Base-by-base conservation (phyloP, 2,329 filamentous ascomycete species). In the Aphanocladium album region DNA sequence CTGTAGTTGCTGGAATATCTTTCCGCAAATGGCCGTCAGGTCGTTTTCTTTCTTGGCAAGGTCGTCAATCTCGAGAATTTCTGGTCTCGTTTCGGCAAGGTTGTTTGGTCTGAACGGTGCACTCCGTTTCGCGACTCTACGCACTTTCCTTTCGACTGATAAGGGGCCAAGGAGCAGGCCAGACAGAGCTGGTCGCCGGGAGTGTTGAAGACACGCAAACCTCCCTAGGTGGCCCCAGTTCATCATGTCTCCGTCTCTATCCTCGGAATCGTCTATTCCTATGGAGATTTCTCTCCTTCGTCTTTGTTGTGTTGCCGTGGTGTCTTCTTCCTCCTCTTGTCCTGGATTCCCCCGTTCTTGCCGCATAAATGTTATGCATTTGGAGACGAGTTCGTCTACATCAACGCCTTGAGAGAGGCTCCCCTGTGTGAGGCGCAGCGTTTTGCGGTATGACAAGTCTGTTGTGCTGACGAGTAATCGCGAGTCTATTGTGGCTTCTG, bases 401-500 rank as follows among this genome's bases (percentile, higher is more conserved):
- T 98, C 93, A 23, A 99, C 77, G 8, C 92, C 91, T 55, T 89
- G 86, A 2, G 85, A 84, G 2, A 83, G 77, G 67, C 89, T 88
- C 7, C 92, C 92, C 33, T 91, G 80, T 1, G 89, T 86, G 27
- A 96, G 80, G 56, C 88, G 86, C 47, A 88, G 80, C 0, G 91
- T 88, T 70, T 91, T 92, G 67, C 90, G 90, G 67, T 89, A 88
- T 0, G 89, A 88, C 5, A 96, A 75, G 64, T 97, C 92, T 5
- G 90, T 90, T 1, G 90, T 87, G 64, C 83, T 87, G 53, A 96
- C 89, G 3, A 98, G 81, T 27, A 96, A 80, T n/a, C 90, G 86
- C 0, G 93, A 92, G 71, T 99, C 95, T 63, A 96, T 88, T 1
- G 89, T 90, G 1, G 95, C 95, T 72, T 98, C 95, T 2, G 88